Percentiles rank a stretch among this genome's conserved stretches.
Conservation (phyloP, 1,284 basidiomycete species). For the Earliella scabrosa region DNA sequence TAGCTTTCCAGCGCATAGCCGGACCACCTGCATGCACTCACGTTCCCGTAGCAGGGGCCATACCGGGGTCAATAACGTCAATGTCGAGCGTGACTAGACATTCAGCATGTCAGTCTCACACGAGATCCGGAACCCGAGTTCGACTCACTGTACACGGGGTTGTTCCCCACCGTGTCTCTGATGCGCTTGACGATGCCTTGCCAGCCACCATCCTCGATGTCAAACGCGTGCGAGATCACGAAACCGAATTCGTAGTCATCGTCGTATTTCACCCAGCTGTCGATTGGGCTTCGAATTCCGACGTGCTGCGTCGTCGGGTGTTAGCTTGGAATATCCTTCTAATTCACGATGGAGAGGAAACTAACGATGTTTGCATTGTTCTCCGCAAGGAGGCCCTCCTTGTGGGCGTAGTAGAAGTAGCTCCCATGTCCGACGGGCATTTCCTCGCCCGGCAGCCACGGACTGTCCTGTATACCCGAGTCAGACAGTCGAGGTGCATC, state of each 20-base stretch:
- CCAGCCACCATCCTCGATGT: conserved; percentile 39
- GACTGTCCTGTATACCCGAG: conserved; percentile 18
- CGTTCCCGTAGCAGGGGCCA: conserved; percentile 47
- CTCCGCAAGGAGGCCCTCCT: conserved; percentile 41
- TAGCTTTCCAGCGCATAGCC: too few species aligned
- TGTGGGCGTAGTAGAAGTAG: conserved; percentile 44
- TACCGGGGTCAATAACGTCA: conserved; percentile 41
- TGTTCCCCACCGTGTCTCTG: conserved; percentile 38
- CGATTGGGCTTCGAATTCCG: conserved; percentile 36
- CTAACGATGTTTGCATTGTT: conserved; percentile 43
- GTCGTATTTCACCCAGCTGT: conserved; percentile 37
- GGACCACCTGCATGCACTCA: too few species aligned
- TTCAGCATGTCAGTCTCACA: not conserved
- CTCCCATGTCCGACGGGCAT: conserved; percentile 42
- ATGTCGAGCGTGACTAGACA: conserved; percentile 38
- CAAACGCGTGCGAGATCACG: conserved; percentile 38
- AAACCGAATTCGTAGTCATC: conserved; percentile 38
- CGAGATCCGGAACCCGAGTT: not conserved
- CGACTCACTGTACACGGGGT: conserved; percentile 40
- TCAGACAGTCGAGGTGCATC: not conserved
- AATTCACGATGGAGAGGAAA: not conserved
- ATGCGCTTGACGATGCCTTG: conserved; percentile 38
- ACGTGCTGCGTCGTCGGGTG: conserved; percentile 29
- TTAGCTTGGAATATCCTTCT: not conserved
- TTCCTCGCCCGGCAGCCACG: conserved; percentile 40